Evolutionary conservation across 768 basidiomycete species (phyloP).

Genomic region (Kockovaella imperatae): DNA sequence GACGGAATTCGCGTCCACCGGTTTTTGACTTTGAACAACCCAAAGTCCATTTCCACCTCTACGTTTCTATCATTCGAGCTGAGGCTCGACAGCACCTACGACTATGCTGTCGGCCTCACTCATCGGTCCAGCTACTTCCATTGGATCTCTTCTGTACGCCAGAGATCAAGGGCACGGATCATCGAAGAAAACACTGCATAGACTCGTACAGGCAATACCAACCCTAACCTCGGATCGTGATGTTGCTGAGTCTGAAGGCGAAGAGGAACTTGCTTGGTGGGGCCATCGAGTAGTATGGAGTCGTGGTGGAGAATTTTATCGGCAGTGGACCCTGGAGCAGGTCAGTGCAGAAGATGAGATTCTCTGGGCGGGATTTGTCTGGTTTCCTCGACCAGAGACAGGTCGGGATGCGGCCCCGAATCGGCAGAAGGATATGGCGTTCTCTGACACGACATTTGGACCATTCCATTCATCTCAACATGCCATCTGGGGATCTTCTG

Average conservation of each 20-base stretch:
- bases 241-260: constrained; percentile 4
- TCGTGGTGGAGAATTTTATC: constrained; percentile 27
- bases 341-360: constrained; percentile 34
- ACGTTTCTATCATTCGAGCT: too few species aligned
- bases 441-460: constrained; percentile 22
- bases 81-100: too few species aligned
- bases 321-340: constrained; percentile 34
- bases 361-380: constrained; percentile 34
- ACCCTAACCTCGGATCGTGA: not conserved
- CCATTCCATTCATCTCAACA: constrained; percentile 21
- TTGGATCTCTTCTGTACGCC: constrained; percentile 7
- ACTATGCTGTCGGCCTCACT: constrained; percentile 8
- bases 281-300: constrained; percentile 38
- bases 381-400: constrained; percentile 17
- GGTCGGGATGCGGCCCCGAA: not conserved
- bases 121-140: constrained; percentile 8
- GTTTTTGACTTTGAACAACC: too few species aligned
- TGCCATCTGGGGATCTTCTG: constrained; percentile 14
- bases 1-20: too few species aligned
- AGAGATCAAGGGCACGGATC: constrained; percentile 3
- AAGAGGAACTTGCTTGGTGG: constrained; percentile 43
- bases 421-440: not conserved
- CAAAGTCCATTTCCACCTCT: too few species aligned
- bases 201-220: not conserved
- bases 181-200: not conserved